These are phyloP conservation scores for Candida khao-thaluensis DNA, from an alignment of 805 yeast species.

Conservation along the genomic window DNA sequence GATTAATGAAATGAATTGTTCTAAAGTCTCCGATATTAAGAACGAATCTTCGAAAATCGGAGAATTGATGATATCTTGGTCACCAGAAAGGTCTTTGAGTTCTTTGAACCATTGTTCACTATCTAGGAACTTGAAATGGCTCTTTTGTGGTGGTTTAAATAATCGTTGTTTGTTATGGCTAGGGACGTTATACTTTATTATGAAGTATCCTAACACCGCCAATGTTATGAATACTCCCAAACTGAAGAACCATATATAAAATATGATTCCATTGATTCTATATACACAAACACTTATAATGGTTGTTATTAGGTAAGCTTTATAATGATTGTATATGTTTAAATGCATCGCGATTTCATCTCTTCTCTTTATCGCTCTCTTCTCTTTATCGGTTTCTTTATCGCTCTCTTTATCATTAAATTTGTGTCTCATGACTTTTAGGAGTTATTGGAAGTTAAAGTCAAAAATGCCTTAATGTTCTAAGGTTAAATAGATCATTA, in stretches of 20 bases:
- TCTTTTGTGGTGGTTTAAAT: not conserved
- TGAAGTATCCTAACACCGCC: slow-evolving; percentile 2
- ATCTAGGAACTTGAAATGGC: slow-evolving; percentile 13
- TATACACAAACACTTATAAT: not conserved
- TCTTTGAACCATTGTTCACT: slow-evolving; percentile 8
- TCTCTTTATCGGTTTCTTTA: too few relatives aligned
- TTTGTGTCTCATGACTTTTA: too few relatives aligned
- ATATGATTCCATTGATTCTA: not conserved
- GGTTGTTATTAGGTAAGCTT: not conserved
- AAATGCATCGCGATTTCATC: too few relatives aligned
- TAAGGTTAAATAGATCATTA: too few relatives aligned
- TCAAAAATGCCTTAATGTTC: too few relatives aligned
- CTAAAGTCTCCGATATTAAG: slow-evolving; percentile 51
- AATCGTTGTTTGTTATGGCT: slow-evolving; percentile 1
- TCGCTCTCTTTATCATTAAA: too few relatives aligned
- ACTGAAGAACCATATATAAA: slow-evolving; percentile 1
- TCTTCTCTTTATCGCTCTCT: too few relatives aligned
- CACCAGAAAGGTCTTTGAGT: not conserved
- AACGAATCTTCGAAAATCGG: slow-evolving; percentile 49
- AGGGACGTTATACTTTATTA: slow-evolving; percentile 8
- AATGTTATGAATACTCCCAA: slow-evolving; percentile 1
- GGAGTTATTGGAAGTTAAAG: too few relatives aligned
- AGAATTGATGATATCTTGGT: slow-evolving; percentile 19
- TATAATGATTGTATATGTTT: not conserved
- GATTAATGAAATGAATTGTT: slow-evolving; percentile 48